Evolutionary conservation across 2,329 filamentous ascomycete species (phyloP).

Genomic region (Colletotrichum paranaense): DNA sequence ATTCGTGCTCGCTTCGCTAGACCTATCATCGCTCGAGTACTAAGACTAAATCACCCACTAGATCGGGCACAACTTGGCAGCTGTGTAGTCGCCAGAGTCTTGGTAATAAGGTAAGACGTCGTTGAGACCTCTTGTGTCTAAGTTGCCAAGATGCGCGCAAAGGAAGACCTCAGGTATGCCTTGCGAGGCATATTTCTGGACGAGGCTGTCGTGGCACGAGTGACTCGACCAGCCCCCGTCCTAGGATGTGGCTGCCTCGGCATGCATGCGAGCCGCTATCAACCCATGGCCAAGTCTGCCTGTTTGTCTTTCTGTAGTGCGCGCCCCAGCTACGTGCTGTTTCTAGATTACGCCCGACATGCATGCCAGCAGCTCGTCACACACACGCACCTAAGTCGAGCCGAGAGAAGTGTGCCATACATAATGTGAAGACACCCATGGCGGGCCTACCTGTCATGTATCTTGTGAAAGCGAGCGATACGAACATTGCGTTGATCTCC

Average conservation of each 20-base stretch:
- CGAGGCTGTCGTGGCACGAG: conserved; percentile 18
- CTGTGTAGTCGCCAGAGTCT: conserved; percentile 19
- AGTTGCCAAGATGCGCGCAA: not conserved
- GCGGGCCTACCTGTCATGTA: conserved; percentile 1
- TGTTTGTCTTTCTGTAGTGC: conserved; percentile 7
- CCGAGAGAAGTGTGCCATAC: not conserved
- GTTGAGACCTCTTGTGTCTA: not conserved
- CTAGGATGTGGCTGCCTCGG: conserved; percentile 13
- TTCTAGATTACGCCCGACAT: conserved; percentile 1
- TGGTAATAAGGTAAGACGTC: not conserved
- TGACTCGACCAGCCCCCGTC: not conserved
- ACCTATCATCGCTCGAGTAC: conserved; percentile 19
- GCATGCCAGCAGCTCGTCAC: conserved; percentile 17
- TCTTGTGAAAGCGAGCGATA: not conserved
- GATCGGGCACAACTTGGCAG: not conserved
- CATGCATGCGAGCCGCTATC: conserved; percentile 20
- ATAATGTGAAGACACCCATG: conserved; percentile 16
- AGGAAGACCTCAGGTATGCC: not conserved
- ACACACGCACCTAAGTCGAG: not conserved
- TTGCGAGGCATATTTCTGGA: conserved; percentile 22
- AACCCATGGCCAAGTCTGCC: not conserved
- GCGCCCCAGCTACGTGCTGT: conserved; percentile 1
- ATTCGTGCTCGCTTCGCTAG: conserved; percentile 19
- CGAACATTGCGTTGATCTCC: not conserved
- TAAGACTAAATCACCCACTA: conserved; percentile 14